phyloP scores from a whole-genome alignment of 1,284 basidiomycete species.

The Hypsizygus ulmarius region DNA sequence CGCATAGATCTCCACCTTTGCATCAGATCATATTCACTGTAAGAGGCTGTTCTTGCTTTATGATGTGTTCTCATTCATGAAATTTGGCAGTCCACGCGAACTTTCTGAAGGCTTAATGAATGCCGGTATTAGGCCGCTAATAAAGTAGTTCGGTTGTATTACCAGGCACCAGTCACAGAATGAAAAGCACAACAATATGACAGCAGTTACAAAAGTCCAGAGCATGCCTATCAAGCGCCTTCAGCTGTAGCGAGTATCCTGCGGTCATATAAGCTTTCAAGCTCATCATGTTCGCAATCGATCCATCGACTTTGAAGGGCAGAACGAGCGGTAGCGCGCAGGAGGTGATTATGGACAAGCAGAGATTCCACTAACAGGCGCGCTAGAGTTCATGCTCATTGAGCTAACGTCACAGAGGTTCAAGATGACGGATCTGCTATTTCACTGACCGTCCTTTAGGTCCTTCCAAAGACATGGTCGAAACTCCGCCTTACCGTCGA shows the following conservation, averaged over 20 bases:
- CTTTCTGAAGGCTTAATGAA: constrained; percentile 62
- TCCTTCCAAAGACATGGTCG: constrained; percentile 49
- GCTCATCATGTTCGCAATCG: constrained; percentile 50
- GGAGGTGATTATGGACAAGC: constrained; percentile 51
- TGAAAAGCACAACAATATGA: constrained; percentile 15
- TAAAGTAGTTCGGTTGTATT: constrained; percentile 3
- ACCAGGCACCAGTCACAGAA: constrained; percentile 1
- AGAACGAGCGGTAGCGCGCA: constrained; percentile 57
- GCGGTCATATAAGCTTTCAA: constrained; percentile 57
- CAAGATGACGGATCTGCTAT: background rate
- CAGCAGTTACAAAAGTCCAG: background rate
- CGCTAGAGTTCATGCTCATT: constrained; percentile 39
- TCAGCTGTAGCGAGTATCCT: constrained; percentile 38
- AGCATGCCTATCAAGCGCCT: constrained; percentile 2
- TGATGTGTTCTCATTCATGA: constrained; percentile 10
- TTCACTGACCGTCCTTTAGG: constrained; percentile 55
- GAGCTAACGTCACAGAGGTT: background rate
- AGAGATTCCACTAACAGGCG: constrained; percentile 53
- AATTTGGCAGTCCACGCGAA: constrained; percentile 65
- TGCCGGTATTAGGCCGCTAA: background rate
- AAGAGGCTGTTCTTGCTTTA: constrained; percentile 25
- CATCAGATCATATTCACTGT: constrained; percentile 65
- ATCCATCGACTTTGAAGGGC: constrained; percentile 69
- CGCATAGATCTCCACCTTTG: constrained; percentile 70
- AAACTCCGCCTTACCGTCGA: constrained; percentile 60